Conservation (phyloP, 495 filamentous ascomycete genomes). For the Usnea hakonensis region DNA sequence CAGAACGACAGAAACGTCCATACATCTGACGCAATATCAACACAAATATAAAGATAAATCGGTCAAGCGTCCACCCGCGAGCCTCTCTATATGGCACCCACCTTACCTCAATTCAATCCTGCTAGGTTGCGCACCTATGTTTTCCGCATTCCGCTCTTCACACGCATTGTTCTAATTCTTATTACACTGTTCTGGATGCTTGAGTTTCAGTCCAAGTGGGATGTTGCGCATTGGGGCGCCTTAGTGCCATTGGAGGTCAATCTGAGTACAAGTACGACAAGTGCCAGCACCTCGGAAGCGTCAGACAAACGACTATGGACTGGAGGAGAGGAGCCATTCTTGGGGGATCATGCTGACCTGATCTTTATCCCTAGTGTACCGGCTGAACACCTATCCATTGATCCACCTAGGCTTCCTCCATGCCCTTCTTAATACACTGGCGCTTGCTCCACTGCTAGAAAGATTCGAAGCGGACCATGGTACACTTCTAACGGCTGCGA, state of each 20-base stretch:
- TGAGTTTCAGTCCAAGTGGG: slow-evolving; percentile 56
- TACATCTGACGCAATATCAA: not conserved
- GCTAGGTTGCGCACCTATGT: slow-evolving; percentile 59
- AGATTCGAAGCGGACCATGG: slow-evolving; percentile 92
- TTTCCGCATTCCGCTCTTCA: slow-evolving; percentile 79
- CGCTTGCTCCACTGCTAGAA: slow-evolving; percentile 76
- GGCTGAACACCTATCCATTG: slow-evolving; percentile 85
- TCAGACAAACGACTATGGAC: not conserved
- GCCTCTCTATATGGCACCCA: slow-evolving; percentile 18
- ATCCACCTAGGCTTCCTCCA: slow-evolving; percentile 79
- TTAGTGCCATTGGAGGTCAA: slow-evolving; percentile 69
- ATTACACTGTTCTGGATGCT: slow-evolving; percentile 63
- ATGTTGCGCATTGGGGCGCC: slow-evolving; percentile 64
- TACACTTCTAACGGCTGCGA: slow-evolving; percentile 69
- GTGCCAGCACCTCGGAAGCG: not conserved
- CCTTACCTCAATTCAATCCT: slow-evolving; percentile 38
- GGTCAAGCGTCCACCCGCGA: not conserved
- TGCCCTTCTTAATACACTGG: slow-evolving; percentile 66
- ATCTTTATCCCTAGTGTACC: slow-evolving; percentile 58
- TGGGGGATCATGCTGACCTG: not conserved
- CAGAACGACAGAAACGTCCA: not conserved
- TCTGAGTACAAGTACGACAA: slow-evolving; percentile 60
- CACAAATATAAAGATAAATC: not conserved
- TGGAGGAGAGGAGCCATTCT: not conserved
- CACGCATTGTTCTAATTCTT: slow-evolving; percentile 61